Base-by-base conservation (phyloP, 1,284 basidiomycete species). In the Ceratobasidium sp. region DNA sequence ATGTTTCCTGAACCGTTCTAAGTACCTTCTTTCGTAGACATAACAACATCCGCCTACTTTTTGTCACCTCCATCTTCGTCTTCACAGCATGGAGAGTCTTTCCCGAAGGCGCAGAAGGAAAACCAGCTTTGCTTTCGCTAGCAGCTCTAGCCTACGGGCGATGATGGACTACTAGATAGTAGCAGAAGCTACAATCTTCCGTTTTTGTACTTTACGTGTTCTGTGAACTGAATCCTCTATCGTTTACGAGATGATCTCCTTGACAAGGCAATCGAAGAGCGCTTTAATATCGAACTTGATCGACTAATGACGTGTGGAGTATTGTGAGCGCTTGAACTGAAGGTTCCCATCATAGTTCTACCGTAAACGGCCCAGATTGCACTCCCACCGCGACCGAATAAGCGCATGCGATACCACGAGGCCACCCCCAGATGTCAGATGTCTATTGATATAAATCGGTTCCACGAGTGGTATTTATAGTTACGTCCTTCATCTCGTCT, bases 131-230 rank as follows among this genome's bases (percentile, higher is more conserved):
- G 82, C 85, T 85, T 88, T 88, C 87, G 87, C 87, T 88, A 87
- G 87, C 87, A 87, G 83, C 86, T 84, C 85, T 86, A 86, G 83
- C 84, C 83, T 80, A 79, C 72, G 81, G 83, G 85, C 86, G 82
- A 90, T 89, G 88, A 90, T 87, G 88, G 87, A 85, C 87, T 89
- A 87, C 89, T 89, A 90, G 89, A 90, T 90, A 90, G 89, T 89
- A 86, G 89, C 86, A 88, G 82, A 87, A 89, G 88, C 87, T 83
- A 90, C 87, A 90, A 84, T 73, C 56, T 82, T 82, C 39, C 42
- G 23, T 53, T 28, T 26, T 46, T 49, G 56, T 75, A 39, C 33
- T 33, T n/a, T 61, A 53, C 33, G 51, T 53, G 51, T 53, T n/a
- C n/a, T 33, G 33, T 33, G 33, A 53, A 18, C 51, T 53, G 3